Base-by-base conservation (phyloP, 2,329 filamentous ascomycete genomes). In the Cryphonectria carpinicola region DNA sequence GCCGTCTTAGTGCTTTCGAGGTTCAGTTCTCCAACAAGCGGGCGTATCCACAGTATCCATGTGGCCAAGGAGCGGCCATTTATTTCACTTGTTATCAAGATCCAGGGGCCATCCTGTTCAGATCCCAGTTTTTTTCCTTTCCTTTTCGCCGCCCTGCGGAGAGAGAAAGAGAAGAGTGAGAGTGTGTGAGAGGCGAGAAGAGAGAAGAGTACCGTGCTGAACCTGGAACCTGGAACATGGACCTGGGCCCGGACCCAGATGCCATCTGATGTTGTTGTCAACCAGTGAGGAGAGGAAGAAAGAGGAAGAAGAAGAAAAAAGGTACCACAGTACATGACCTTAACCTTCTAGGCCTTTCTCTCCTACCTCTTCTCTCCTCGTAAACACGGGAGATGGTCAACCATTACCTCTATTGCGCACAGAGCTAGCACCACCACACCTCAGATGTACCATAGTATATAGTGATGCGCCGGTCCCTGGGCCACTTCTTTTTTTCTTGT, bases 21-120 rank as follows among this genome's bases (percentile, higher is more conserved):
- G 54, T n/a, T 49, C 46, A 49, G 14, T 32, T 58, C 54, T 19
- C 25, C 25, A 56, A 11, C 46, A 22, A 56, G 52, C 37, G 7
- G 3, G 54, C 25, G 54, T 32, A 19, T 35, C 54, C 54, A 58
- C 54, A 58, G 54, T 58, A 58, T 58, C 54, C 54, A 58, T 58
- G 54, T 28, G 54, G 54, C 54, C 54, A 58, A 58, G 54, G 54
- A 58, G 28, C 54, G 28, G 54, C 54, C 54, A 58, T 58, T 58
- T 58, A 58, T 32, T 58, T 58, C 54, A 58, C 52, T 28, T 58
- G 54, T 58, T 58, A 58, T 58, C 54, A 28, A 35, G 28, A 32
- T 58, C 52, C 54, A 58, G 54, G 54, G 54, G 54, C 54, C 28
- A 58, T 58, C 54, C 54, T 58, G 54, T 58, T 58, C 54, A 58